Base-by-base conservation (phyloP, 2,329 filamentous ascomycete genomes). In the Leptographium flavum region DNA sequence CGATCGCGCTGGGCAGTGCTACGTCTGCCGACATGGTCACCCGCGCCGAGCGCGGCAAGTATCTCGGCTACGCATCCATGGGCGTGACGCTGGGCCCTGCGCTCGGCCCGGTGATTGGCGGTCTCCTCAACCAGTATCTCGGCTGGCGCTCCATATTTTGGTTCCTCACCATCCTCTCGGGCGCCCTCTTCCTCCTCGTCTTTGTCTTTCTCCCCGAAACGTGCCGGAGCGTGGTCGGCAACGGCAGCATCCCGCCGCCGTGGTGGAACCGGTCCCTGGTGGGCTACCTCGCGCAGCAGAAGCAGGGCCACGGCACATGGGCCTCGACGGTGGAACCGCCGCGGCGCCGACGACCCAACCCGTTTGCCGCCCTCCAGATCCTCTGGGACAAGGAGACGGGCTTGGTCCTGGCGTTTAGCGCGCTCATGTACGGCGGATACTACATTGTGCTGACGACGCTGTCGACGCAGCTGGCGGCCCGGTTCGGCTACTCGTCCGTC, bases 131-230 rank as follows among this genome's bases (percentile, higher is more conserved):
- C 10, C 62, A 73, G 45, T 71, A 62, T 44, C 57, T 71, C 0
- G 70, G 70, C 3, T 78, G 73, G 73, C 59, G 66, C 42, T 65
- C 63, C 27, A 68, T 69, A 11, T 77, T 77, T 52, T 76, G 71
- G 70, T 73, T 74, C 39, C 55, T 78, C n/a, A 58, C 65, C 5
- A 71, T 75, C 30, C 51, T 51, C 1, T 54, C 52, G 2, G 57
- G 54, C 1, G 59, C 63, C 2, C 59, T 68, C 1, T 54, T 62
- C 51, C 30, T 57, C 52, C 46, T 62, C 54, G 40, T 57, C 49
- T 39, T 52, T 4, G 53, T 54, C 8, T 54, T 55, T 21, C 49
- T 50, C 2, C 54, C 54, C 1, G 55, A 52, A 35, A 43, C 45
- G 14, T 28, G 37, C 19, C 58, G 64, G 17, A 62, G 58, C 10